phyloP scores from a whole-genome alignment of 139 green algal genomes.

The Coelastrella sp. region DNA sequence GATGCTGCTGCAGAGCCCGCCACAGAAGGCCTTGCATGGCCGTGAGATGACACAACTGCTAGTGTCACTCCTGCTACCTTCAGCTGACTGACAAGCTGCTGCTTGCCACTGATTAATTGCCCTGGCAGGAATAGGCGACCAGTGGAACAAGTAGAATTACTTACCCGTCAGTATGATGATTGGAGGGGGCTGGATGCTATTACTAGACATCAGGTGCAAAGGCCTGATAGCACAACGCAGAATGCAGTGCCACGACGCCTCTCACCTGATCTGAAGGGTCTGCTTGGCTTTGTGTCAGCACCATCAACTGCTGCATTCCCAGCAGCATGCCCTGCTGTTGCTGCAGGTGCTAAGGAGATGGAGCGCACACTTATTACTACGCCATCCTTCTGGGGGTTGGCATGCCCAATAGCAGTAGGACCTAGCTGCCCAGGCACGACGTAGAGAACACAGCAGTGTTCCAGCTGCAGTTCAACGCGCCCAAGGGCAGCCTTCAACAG shows the following conservation, averaged over 20 bases:
- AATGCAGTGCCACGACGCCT: background rate
- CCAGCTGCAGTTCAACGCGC: conserved; percentile 5
- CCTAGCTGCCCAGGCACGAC: conserved; percentile 15
- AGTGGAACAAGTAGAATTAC: background rate
- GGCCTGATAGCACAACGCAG: background rate
- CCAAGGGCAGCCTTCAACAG: background rate
- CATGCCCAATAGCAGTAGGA: background rate
- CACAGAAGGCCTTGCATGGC: background rate
- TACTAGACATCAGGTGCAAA: background rate
- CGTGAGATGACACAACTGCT: background rate
- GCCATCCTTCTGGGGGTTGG: background rate
- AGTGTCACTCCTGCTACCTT: background rate
- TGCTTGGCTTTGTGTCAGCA: too few species aligned
- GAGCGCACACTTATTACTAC: background rate
- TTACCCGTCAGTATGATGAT: background rate
- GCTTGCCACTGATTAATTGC: background rate
- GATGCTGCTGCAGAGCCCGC: background rate
- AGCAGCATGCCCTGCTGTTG: background rate
- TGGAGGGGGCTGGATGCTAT: background rate
- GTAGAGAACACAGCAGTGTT: conserved; percentile 1
- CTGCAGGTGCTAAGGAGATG: background rate
- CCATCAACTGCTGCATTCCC: background rate
- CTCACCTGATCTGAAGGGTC: too few species aligned
- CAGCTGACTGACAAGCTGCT: background rate
- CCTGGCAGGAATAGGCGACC: background rate